Evolutionary conservation across 768 basidiomycete species (phyloP), one percentile per base, ranked within the genome.

Genomic region (Boletus coccyginus): DNA sequence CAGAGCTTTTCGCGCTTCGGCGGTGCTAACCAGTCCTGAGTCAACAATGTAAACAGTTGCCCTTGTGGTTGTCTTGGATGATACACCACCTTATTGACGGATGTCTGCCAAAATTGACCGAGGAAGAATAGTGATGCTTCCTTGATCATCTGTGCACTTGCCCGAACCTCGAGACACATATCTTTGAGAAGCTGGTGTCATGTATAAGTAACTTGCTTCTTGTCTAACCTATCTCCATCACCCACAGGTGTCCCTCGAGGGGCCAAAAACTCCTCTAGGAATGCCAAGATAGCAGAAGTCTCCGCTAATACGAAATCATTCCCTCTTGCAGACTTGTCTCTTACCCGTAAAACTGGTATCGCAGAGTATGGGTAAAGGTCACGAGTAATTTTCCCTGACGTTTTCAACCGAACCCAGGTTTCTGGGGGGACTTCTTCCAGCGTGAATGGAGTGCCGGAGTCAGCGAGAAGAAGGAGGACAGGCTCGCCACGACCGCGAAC

Each of bases 101-200:
- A 53, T 7, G 43, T 43, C 7, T 42, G 43, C 32, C 51, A 57
- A 46, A 44, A 38, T 42, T 27, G 54, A 29, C 51, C 50, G 24
- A 67, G 51, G 57, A 66, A 61, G 49, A 55, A 70, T 43, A 70
- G 41, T 36, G 66, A 68, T 13, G 63, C 66, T 29, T 67, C 68
- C 31, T 46, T 54, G 41, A 66, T 54, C 66, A 68, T 66, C 33
- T 66, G 53, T 9, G 50, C 40, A 19, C 61, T 47, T 19, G 5
- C 45, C 32, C 65, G 52, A 3, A 56, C 57, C 39, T 66, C 54
- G 38, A 68, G 65, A 46, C 53, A 36, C 53, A 56, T 48, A 11
- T 69, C 57, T 16, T 52, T 57, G 31, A 63, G 61, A 36, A 63
- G 31, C 62, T 62, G 53, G 39, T 12, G 17, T 33, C 35, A 8